These are phyloP conservation scores for Pseudogymnoascus sp. DNA, from an alignment of 2,329 filamentous ascomycete species.

Conservation along the genomic window DNA sequence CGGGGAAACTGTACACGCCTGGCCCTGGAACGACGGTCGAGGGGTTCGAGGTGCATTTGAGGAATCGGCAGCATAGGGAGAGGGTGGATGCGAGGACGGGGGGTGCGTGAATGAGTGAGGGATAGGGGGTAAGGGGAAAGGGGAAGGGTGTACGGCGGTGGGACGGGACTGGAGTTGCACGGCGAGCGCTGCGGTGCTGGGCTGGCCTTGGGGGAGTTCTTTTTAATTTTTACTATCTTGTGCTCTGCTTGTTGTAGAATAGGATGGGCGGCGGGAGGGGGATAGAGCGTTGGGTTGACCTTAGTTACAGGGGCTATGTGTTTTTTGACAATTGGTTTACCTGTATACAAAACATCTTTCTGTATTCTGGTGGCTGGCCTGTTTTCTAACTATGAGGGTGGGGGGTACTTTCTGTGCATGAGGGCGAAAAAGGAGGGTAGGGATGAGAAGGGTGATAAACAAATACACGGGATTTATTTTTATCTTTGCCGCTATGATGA, in stretches of 20 bases:
- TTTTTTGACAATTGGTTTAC: background rate
- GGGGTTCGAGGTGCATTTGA: constrained; percentile 89
- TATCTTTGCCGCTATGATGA: background rate
- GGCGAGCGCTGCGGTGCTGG: background rate
- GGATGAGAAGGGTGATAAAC: too few relatives aligned
- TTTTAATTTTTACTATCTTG: background rate
- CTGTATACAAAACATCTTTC: background rate
- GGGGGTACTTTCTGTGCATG: background rate
- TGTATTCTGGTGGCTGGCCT: background rate
- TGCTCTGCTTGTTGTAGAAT: background rate
- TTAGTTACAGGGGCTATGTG: background rate
- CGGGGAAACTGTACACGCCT: constrained; percentile 87
- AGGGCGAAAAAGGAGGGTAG: background rate
- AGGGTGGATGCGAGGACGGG: constrained; percentile 44
- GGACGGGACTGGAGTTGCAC: constrained; percentile 5
- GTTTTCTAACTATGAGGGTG: background rate
- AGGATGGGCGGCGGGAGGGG: background rate
- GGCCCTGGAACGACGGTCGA: constrained; percentile 75
- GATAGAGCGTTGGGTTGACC: background rate
- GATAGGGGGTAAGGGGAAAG: background rate
- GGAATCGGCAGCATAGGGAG: constrained; percentile 72
- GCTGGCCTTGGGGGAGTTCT: background rate
- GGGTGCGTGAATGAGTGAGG: background rate
- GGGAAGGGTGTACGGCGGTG: background rate
- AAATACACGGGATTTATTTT: too few relatives aligned